These are phyloP conservation scores for Mimosa bimucronata DNA, from an alignment of 306 rosid genomes.

Conservation along the genomic window DNA sequence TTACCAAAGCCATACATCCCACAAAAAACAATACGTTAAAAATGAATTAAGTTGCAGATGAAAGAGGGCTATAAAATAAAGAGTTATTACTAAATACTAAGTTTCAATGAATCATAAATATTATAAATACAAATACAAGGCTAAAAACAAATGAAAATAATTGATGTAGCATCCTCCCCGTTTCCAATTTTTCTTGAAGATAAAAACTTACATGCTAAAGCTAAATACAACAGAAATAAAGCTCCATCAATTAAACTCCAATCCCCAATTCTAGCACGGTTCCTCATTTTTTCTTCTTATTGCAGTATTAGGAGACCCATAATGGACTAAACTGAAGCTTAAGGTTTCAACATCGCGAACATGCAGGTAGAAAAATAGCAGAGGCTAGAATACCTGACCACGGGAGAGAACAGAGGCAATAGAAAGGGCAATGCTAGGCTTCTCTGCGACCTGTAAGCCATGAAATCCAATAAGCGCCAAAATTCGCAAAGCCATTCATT, in stretches of 20 bases:
- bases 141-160: neutral
- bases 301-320: neutral
- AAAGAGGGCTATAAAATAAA: neutral
- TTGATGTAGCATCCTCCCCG: neutral
- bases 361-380: neutral
- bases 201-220: neutral
- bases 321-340: neutral
- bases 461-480: slow-evolving; percentile 6
- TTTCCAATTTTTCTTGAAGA: neutral
- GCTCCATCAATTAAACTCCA: too few relatives aligned
- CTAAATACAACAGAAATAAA: neutral
- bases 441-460: slow-evolving; percentile 79
- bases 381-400: slow-evolving; percentile 53
- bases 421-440: slow-evolving; percentile 92
- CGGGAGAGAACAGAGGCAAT: slow-evolving; percentile 81
- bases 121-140: too few relatives aligned
- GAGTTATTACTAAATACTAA: neutral
- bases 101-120: neutral
- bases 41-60: neutral
- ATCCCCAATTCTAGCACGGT: too few relatives aligned
- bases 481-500: neutral
- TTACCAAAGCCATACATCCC: slow-evolving; percentile 9
- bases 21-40: neutral
- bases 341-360: slow-evolving; percentile 2
- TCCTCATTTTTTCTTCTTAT: neutral